Evolutionary conservation across 257 asterid genomes (phyloP).

Genomic region (Solanum rostratum): DNA sequence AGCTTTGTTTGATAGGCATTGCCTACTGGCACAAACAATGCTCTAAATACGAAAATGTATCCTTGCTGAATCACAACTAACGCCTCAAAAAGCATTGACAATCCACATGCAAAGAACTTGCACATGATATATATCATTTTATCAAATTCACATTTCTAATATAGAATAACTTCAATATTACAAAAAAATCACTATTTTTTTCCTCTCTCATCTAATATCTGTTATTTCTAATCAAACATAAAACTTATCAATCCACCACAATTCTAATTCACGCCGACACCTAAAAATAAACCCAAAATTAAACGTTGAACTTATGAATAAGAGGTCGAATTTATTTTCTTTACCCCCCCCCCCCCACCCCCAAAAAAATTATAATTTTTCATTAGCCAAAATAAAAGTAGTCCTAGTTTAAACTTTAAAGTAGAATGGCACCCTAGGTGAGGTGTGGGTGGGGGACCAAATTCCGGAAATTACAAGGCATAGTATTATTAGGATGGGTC

Average conservation of each 20-base stretch:
- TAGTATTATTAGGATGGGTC: background rate
- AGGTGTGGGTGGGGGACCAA: background rate
- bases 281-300: too few species aligned
- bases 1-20: too few species aligned
- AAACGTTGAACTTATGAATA: background rate
- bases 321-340: background rate
- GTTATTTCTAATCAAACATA: background rate
- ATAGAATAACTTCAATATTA: background rate
- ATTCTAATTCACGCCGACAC: too few species aligned
- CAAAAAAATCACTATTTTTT: too few species aligned
- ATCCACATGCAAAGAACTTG: background rate
- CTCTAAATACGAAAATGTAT: too few species aligned
- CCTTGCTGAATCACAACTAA: too few species aligned
- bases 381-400: background rate
- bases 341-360: background rate
- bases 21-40: background rate
- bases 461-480: background rate
- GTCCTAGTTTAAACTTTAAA: background rate
- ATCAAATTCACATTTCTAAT: too few species aligned
- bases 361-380: background rate
- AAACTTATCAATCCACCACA: background rate
- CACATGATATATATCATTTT: background rate
- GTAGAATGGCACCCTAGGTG: background rate
- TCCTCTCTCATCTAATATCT: too few species aligned
- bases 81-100: background rate